Base-by-base conservation (phyloP, 768 basidiomycete genomes). In the Ramaria sp. region DNA sequence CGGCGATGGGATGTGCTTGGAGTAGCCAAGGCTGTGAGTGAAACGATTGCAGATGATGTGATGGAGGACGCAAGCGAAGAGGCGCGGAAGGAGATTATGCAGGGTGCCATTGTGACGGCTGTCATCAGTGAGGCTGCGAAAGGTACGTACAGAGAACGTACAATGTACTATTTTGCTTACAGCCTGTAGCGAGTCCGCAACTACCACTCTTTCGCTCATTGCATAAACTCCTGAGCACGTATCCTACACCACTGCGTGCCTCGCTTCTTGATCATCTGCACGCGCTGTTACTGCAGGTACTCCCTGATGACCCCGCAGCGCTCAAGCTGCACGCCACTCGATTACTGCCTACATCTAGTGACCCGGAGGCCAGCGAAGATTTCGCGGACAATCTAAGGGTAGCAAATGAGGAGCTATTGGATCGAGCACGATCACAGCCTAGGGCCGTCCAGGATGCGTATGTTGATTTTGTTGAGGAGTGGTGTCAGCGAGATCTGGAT, bases 1-100 rank as follows among this genome's bases (percentile, higher is more conserved):
- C 71, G 87, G 59, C 74, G 92, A 50, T 92, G 89, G 90, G 79
- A 73, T 43, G 71, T 88, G 7, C 71, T 95, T 18, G 92, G 91
- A 7, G 83, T 94, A 50, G 70, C 69, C 43, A 66, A 62, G 64
- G 45, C 67, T n/a, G n/a, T n/a, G n/a, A n/a, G n/a, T n/a, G n/a
- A n/a, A 61, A 16, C 60, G 62, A 52, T 65, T 62, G 58, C 56
- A 36, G 64, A 58, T 16, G 64, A 63, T 38, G 58, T 52, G 22
- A 63, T 59, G 16, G 64, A 64, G 22, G 60, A 64, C 20, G 76
- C 77, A 47, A 71, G 71, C 30, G 73, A 77, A 52, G 72, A 72
- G 42, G 85, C 85, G 18, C 73, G 85, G 49, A 72, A 71, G 62
- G 77, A 77, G 41, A 81, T 92, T 63, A 75, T 91, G 74, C 71